Evolutionary conservation across 2,329 filamentous ascomycete genomes (phyloP).

Genomic region (Anthostomella pinea): DNA sequence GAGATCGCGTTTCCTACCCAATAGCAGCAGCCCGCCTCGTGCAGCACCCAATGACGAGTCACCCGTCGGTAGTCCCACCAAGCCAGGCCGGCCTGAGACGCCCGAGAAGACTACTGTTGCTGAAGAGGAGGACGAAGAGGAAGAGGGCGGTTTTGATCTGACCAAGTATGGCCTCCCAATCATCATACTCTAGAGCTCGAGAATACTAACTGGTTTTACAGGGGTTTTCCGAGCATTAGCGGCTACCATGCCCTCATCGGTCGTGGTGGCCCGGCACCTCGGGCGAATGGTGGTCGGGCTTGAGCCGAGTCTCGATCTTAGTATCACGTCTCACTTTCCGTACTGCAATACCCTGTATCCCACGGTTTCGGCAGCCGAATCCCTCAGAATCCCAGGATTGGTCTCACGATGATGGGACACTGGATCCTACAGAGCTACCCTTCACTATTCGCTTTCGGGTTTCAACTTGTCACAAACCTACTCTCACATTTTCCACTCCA

Average conservation of each 20-base stretch:
- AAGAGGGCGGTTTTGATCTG: conserved; percentile 56
- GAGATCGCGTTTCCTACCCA: too few species aligned
- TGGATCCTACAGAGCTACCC: too few species aligned
- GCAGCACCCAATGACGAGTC: conserved; percentile 45
- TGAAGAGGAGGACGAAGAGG: conserved; percentile 38
- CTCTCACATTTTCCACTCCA: too few species aligned
- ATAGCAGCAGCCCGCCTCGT: conserved; percentile 60
- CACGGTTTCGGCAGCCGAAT: not conserved
- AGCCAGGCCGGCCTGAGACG: conserved; percentile 31
- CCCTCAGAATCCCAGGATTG: too few species aligned
- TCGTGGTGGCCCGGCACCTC: conserved; percentile 8
- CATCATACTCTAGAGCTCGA: not conserved
- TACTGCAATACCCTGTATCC: too few species aligned
- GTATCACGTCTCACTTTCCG: too few species aligned
- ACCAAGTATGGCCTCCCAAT: conserved; percentile 46
- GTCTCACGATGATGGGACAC: too few species aligned
- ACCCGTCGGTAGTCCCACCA: conserved; percentile 50
- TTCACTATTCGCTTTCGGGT: too few species aligned
- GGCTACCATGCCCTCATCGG: conserved; percentile 51
- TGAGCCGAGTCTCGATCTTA: not conserved
- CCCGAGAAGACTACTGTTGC: conserved; percentile 21
- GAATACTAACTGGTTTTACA: conserved; percentile 33
- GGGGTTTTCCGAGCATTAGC: conserved; percentile 64
- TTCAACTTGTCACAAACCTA: too few species aligned
- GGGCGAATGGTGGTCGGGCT: conserved; percentile 14